Base-by-base conservation (phyloP, 108 stramenopile species). In the Craspedostauros australis region DNA sequence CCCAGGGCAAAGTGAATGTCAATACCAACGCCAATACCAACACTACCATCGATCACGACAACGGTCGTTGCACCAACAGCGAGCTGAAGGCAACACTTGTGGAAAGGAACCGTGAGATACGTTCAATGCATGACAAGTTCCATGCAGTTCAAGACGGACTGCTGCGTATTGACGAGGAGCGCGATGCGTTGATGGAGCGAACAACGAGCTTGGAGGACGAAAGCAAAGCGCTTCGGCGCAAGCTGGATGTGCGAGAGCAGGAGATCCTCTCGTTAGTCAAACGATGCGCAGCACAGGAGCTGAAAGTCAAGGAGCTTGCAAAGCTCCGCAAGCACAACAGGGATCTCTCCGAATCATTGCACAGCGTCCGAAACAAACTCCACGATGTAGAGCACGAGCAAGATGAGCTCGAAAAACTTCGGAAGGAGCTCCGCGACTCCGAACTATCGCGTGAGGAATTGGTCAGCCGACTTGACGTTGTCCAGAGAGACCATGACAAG, bases 101-200 rank as follows among this genome's bases (percentile, higher is more conserved):
- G n/a, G n/a, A n/a, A n/a, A n/a, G n/a, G n/a, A n/a, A n/a, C n/a
- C n/a, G n/a, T n/a, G n/a, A n/a, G n/a, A n/a, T n/a, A n/a, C n/a
- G n/a, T n/a, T n/a, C n/a, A n/a, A n/a, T 73, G 12, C 61, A 64
- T 24, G 58, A 59, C 9, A 51, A 71, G 38, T 62, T 75, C 9
- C 29, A 60, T 20, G 19, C 42, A 5, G 64, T 69, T 18, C 59
- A 69, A 55, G 45, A 45, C 14, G 68, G 68, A 1, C 40, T 75
- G 25, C 64, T 42, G 4, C 48, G 57, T 3, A 75, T 76, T 18
- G 69, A 76, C 22, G 60, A 70, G 26, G 75, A 76, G 23, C 59
- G 69, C 3, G 18, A 26, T 21, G 18, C 18, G 11, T 61, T 70
- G 1, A 34, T 58, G 6, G 62, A 57, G 28, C 61, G 39, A 22